Evolutionary conservation across 352 stramenopile genomes (phyloP).

Genomic region (Globisporangium sylvaticum): DNA sequence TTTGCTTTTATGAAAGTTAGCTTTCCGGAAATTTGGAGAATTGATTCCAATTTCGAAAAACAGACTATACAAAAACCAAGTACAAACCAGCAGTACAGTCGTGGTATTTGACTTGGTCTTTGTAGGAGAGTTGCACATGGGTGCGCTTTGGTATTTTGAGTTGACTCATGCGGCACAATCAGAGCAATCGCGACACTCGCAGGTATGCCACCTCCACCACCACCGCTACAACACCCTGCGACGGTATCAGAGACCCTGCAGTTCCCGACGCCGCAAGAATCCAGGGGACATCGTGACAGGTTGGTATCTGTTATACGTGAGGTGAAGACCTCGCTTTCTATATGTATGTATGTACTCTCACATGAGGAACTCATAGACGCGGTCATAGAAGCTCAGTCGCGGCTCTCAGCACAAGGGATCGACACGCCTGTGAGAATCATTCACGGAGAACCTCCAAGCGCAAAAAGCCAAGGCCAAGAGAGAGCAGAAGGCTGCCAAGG

Average conservation of each 20-base stretch:
- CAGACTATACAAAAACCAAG: no score
- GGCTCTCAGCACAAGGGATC: not conserved
- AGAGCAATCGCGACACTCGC: not conserved
- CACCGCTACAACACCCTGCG: not conserved
- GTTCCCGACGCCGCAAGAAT: not conserved
- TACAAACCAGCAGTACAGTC: no score
- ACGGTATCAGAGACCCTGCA: not conserved
- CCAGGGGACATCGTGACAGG: not conserved
- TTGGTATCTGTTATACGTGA: not conserved
- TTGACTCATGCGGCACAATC: not conserved
- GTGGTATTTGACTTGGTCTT: no score
- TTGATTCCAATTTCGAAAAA: no score
- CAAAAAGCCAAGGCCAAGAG: no score
- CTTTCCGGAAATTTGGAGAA: no score
- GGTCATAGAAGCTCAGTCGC: not conserved
- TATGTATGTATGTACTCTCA: not conserved
- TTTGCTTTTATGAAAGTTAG: not conserved
- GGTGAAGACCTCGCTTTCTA: not conserved
- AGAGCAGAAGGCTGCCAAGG: no score
- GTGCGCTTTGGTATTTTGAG: no score
- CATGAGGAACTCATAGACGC: not conserved
- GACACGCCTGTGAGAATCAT: not conserved
- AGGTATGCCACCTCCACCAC: not conserved
- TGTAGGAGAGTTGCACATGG: no score
- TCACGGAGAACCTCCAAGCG: no score